These are phyloP conservation scores for Camptophora hylomeconis DNA, from an alignment of 2,329 filamentous ascomycete species.

Conservation along the genomic window DNA sequence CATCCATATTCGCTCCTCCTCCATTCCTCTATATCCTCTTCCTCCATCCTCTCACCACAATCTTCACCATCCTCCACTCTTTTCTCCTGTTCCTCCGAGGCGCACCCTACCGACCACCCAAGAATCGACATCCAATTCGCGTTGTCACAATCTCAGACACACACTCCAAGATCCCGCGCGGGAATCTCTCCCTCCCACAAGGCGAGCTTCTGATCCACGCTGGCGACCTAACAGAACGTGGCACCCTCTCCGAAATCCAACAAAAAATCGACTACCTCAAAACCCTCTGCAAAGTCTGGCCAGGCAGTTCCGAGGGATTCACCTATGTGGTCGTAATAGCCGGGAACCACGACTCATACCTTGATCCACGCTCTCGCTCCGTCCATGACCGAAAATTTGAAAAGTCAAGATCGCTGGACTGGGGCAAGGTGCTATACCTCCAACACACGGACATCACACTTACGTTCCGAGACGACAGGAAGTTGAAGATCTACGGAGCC, in stretches of 20 bases:
- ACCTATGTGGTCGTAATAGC: slow-evolving; percentile 67
- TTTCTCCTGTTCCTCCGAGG: slow-evolving; percentile 56
- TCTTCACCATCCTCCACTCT: slow-evolving; percentile 51
- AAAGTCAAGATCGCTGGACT: slow-evolving; percentile 42
- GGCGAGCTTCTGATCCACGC: slow-evolving; percentile 85
- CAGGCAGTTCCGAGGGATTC: slow-evolving; percentile 41
- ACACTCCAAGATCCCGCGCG: slow-evolving; percentile 47
- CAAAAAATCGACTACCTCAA: slow-evolving; percentile 73
- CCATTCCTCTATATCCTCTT: slow-evolving; percentile 50
- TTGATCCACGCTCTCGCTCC: slow-evolving; percentile 53
- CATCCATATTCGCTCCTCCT: slow-evolving; percentile 35
- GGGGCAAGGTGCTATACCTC: slow-evolving; percentile 61
- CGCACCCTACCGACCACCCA: slow-evolving; percentile 45
- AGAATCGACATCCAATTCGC: slow-evolving; percentile 44
- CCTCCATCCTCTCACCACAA: slow-evolving; percentile 52
- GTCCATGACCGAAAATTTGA: slow-evolving; percentile 36
- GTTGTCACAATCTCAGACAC: slow-evolving; percentile 88
- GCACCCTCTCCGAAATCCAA: slow-evolving; percentile 62
- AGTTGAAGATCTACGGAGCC: slow-evolving; percentile 63
- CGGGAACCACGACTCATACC: slow-evolving; percentile 82
- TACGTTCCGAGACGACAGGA: slow-evolving; percentile 44
- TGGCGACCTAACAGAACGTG: slow-evolving; percentile 67
- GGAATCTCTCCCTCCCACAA: slow-evolving; percentile 42
- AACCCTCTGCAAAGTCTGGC: slow-evolving; percentile 31
- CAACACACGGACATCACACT: slow-evolving; percentile 55